Evolutionary conservation across 257 asterid species (phyloP).

Genomic region (Solanum okadae): DNA sequence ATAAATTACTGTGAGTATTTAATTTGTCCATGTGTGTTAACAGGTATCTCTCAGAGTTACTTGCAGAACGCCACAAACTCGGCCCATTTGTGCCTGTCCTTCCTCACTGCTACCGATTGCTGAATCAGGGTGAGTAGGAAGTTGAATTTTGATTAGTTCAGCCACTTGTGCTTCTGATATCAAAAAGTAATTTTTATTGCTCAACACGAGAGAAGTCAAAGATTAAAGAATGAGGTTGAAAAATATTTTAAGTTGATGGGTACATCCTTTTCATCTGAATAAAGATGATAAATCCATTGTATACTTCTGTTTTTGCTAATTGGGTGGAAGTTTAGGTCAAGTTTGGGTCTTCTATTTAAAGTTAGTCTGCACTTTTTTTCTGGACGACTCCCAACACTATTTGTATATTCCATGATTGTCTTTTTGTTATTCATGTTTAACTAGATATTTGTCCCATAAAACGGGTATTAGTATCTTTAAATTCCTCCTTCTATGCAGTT

Average conservation of each 20-base stretch:
- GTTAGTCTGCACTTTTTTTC: background rate
- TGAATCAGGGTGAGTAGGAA: slow-evolving; percentile 73
- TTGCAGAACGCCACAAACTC: slow-evolving; percentile 63
- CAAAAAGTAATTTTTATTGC: background rate
- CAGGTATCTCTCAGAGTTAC: slow-evolving; percentile 47
- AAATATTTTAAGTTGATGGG: background rate
- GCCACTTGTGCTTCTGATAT: background rate
- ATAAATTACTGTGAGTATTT: background rate
- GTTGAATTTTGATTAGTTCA: background rate
- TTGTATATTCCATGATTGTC: background rate
- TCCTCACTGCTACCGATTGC: slow-evolving; percentile 56
- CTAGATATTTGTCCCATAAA: background rate
- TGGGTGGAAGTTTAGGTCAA: background rate
- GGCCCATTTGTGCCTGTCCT: slow-evolving; percentile 75
- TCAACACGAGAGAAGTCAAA: background rate
- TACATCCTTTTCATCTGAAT: background rate
- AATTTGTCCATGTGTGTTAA: slow-evolving; percentile 1
- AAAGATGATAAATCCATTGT: background rate
- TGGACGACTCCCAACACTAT: background rate
- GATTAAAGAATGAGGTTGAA: background rate
- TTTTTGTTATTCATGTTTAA: background rate
- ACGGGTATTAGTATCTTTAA: background rate
- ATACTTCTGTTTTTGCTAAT: background rate
- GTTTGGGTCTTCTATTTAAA: background rate
- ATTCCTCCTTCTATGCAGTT: background rate